These are phyloP conservation scores for Dioszegia aurantiaca DNA, from an alignment of 768 basidiomycete species.

Conservation along the genomic window DNA sequence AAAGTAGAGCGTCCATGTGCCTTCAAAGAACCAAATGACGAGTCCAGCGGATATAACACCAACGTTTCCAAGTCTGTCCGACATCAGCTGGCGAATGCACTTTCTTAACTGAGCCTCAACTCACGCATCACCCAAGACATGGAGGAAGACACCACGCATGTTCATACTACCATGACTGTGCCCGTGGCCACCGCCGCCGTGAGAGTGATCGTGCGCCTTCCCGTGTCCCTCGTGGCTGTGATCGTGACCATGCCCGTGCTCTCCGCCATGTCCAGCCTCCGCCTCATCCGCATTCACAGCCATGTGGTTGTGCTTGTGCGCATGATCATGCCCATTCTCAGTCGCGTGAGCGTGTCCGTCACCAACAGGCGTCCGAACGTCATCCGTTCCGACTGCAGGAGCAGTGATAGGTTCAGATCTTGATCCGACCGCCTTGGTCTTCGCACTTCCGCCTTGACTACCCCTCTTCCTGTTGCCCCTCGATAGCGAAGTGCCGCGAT, in stretches of 20 bases:
- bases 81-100: conserved; percentile 4
- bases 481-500: conserved; percentile 6
- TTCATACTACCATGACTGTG: conserved; percentile 76
- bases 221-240: conserved; percentile 34
- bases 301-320: conserved; percentile 25
- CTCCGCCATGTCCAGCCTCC: conserved; percentile 38
- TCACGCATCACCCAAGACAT: conserved; percentile 88
- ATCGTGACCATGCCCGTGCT: conserved; percentile 29
- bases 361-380: conserved; percentile 21
- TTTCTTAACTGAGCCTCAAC: conserved; percentile 17
- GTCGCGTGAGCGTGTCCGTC: conserved; percentile 15
- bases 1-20: conserved; percentile 82
- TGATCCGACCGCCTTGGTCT: conserved; percentile 16
- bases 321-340: conserved; percentile 26
- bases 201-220: conserved; percentile 26
- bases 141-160: conserved; percentile 91
- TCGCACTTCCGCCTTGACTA: conserved; percentile 1
- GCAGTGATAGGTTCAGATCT: background rate
- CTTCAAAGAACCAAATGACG: conserved; percentile 84
- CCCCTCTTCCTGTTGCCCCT: conserved; percentile 14
- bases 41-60: conserved; percentile 95
- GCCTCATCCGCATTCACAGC: conserved; percentile 30
- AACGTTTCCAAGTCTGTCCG: conserved; percentile 73
- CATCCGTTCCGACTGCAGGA: conserved; percentile 31
- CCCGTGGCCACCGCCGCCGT: conserved; percentile 40